These are phyloP conservation scores for Russula sp. DNA, from an alignment of 768 basidiomycete species.

Conservation along the genomic window DNA sequence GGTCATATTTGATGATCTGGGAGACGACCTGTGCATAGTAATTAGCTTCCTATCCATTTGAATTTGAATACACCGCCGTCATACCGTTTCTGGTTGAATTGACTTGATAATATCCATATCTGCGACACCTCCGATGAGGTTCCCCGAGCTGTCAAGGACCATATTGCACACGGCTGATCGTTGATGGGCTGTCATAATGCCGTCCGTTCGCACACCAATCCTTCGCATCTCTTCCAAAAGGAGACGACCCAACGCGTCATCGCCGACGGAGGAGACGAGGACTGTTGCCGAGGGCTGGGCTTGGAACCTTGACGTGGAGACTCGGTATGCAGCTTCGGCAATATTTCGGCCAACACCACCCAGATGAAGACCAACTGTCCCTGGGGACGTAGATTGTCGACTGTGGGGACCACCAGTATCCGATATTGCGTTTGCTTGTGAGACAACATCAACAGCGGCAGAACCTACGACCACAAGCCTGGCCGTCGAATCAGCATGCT, in stretches of 20 bases:
- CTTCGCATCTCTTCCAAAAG: conserved; percentile 53
- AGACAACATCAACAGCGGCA: conserved; percentile 86
- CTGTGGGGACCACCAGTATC: conserved; percentile 37
- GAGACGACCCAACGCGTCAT: conserved; percentile 73
- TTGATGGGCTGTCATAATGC: conserved; percentile 48
- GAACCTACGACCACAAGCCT: conserved; percentile 76
- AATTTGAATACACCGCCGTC: conserved; percentile 27
- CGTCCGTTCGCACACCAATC: conserved; percentile 81
- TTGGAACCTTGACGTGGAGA: conserved; percentile 41
- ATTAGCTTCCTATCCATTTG: background rate
- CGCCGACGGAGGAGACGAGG: conserved; percentile 72
- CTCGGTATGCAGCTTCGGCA: conserved; percentile 81
- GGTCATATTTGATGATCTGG: conserved; percentile 48
- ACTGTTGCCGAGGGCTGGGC: conserved; percentile 41
- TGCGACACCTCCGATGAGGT: conserved; percentile 81
- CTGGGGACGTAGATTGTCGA: conserved; percentile 77
- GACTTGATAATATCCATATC: conserved; percentile 76
- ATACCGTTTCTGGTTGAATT: conserved; percentile 48
- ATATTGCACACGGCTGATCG: conserved; percentile 85
- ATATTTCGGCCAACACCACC: conserved; percentile 97
- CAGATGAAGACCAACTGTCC: conserved; percentile 63
- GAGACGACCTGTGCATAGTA: conserved; percentile 48
- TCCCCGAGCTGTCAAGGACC: conserved; percentile 68
- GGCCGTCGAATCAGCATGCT: conserved; percentile 33
- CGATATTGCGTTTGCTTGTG: conserved; percentile 42